Evolutionary conservation across 441 rosid species (phyloP).

Genomic region (Jatropha multifida): DNA sequence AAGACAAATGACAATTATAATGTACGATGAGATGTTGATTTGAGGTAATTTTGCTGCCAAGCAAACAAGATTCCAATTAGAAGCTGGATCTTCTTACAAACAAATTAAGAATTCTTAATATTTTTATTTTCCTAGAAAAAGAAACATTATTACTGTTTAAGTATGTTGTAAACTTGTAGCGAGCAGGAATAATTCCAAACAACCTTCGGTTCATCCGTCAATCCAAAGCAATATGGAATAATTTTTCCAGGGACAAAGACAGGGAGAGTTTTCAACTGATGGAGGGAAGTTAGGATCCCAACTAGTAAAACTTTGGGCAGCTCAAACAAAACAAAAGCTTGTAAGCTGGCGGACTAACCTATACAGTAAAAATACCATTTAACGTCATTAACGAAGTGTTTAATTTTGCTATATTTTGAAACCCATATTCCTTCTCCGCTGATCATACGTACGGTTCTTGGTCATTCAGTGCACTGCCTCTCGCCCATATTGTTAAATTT

Average conservation of each 20-base stretch:
- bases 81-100: too few relatives aligned
- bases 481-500: neutral
- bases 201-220: neutral
- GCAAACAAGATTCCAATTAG: too few relatives aligned
- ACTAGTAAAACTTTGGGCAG: too few relatives aligned
- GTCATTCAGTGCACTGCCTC: too few relatives aligned
- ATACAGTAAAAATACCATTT: neutral
- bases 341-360: slow-evolving; percentile 8
- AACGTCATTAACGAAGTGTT: slow-evolving; percentile 25
- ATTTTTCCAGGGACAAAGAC: too few relatives aligned
- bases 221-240: neutral
- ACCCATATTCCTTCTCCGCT: neutral
- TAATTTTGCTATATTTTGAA: neutral
- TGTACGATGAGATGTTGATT: neutral
- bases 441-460: neutral
- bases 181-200: neutral
- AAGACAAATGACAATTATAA: neutral
- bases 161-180: neutral
- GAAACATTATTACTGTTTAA: too few relatives aligned
- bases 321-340: neutral
- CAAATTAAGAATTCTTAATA: too few relatives aligned
- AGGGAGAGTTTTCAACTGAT: too few relatives aligned
- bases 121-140: too few relatives aligned
- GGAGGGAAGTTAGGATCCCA: too few relatives aligned
- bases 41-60: too few relatives aligned